A percentile compares a stretch with the other conserved stretches of the same genome.
These are phyloP conservation scores for Aechmea fasciata DNA, from an alignment of 176 grass and related monocot genomes.

Conservation along the genomic window DNA sequence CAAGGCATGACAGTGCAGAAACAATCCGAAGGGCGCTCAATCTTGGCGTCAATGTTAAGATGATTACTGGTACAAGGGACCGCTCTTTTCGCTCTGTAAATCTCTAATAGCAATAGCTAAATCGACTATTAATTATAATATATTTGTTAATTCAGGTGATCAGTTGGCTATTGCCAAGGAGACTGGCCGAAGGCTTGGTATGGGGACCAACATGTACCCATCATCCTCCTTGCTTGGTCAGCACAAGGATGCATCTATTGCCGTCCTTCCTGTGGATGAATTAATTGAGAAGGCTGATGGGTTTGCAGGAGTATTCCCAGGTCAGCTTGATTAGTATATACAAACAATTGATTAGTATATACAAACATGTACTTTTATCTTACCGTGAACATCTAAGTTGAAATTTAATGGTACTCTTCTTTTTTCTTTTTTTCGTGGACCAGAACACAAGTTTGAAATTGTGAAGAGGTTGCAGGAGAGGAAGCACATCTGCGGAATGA, in stretches of 20 bases:
- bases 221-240: constrained; percentile 77
- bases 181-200: constrained; percentile 83
- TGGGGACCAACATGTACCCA: constrained; percentile 98
- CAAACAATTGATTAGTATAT: neutral
- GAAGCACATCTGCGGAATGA: constrained; percentile 99
- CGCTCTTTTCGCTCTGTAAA: neutral
- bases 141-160: constrained; percentile 36
- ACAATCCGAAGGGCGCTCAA: constrained; percentile 73
- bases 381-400: neutral
- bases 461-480: constrained; percentile 85
- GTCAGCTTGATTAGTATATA: constrained; percentile 18
- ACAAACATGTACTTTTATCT: neutral
- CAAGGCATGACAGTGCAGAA: constrained; percentile 84
- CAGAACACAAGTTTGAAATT: constrained; percentile 98
- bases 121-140: neutral
- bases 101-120: neutral
- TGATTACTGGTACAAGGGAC: constrained; percentile 70
- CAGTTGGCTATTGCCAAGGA: constrained; percentile 98
- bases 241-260: constrained; percentile 50
- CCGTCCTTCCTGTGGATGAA: constrained; percentile 55
- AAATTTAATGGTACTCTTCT: no score
- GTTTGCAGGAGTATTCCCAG: constrained; percentile 90
- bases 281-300: constrained; percentile 94
- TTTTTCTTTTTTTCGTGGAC: neutral
- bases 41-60: constrained; percentile 96